phyloP scores from a whole-genome alignment of 148 eudicot genomes.

The Fagopyrum esculentum region DNA sequence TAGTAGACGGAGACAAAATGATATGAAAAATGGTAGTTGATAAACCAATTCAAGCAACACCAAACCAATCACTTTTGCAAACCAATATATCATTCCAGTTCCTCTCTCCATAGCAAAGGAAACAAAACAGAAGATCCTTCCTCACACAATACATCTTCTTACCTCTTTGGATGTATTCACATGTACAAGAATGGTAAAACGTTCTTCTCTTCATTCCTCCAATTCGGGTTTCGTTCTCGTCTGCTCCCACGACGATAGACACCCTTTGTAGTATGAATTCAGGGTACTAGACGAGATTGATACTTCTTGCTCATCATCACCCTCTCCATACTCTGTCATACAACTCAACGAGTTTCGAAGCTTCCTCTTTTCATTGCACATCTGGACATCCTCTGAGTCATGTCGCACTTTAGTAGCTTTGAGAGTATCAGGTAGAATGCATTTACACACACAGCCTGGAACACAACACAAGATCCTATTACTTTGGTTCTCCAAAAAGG shows the following conservation, averaged over 20 bases:
- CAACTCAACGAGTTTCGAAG: background rate
- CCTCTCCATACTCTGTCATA: background rate
- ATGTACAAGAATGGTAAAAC: no score
- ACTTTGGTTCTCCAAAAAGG: no score
- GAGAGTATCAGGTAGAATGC: background rate
- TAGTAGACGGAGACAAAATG: no score
- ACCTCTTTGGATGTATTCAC: background rate
- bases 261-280: background rate
- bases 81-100: background rate
- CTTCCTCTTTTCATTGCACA: background rate
- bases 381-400: background rate
- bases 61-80: background rate
- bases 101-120: background rate
- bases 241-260: background rate
- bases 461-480: background rate
- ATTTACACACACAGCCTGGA: conserved; percentile 1
- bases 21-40: background rate
- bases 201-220: background rate
- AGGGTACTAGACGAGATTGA: background rate
- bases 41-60: background rate
- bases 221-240: background rate
- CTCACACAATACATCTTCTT: background rate
- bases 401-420: background rate
- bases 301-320: background rate
- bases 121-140: background rate